A percentile compares a stretch with the other conserved stretches of the same genome.
phyloP scores from a whole-genome alignment of 2,329 filamentous ascomycete species.

The Fusarium redolens region DNA sequence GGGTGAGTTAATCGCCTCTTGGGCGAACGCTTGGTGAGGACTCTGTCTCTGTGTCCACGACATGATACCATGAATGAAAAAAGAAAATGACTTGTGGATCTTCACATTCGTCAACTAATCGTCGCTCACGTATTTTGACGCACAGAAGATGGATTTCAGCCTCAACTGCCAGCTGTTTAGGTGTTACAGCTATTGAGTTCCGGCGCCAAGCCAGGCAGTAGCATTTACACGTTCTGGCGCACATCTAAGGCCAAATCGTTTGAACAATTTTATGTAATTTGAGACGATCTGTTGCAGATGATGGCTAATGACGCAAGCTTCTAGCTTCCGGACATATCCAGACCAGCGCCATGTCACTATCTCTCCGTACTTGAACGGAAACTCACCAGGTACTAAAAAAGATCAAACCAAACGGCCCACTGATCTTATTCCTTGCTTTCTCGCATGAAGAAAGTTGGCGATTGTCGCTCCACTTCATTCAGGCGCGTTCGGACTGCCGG shows the following conservation, averaged over 20 bases:
- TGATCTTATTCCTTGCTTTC: too few relatives aligned
- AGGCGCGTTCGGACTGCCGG: too few relatives aligned
- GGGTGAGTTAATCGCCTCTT: slow-evolving; percentile 35
- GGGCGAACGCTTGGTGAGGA: slow-evolving; percentile 41
- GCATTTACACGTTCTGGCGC: too few relatives aligned
- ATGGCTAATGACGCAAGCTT: neutral
- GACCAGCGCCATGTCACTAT: slow-evolving; percentile 34
- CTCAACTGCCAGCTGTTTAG: too few relatives aligned
- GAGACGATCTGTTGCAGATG: neutral
- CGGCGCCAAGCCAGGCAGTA: too few relatives aligned
- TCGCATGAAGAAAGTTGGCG: too few relatives aligned
- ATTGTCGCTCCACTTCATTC: too few relatives aligned
- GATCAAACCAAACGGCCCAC: too few relatives aligned
- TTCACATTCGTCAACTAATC: neutral
- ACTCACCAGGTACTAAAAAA: neutral
- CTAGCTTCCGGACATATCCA: slow-evolving; percentile 13
- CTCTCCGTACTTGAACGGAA: slow-evolving; percentile 22
- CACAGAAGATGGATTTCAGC: too few relatives aligned
- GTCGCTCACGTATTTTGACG: neutral
- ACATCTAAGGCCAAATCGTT: too few relatives aligned
- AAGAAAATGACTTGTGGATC: too few relatives aligned
- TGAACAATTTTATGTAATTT: neutral
- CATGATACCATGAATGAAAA: slow-evolving; percentile 22
- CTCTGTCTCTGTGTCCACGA: slow-evolving; percentile 44
- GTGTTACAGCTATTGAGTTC: too few relatives aligned